A percentile compares a stretch with the other conserved stretches of the same genome.
Conservation (phyloP, 2,329 filamentous ascomycete genomes). For the Diaporthe sp. region DNA sequence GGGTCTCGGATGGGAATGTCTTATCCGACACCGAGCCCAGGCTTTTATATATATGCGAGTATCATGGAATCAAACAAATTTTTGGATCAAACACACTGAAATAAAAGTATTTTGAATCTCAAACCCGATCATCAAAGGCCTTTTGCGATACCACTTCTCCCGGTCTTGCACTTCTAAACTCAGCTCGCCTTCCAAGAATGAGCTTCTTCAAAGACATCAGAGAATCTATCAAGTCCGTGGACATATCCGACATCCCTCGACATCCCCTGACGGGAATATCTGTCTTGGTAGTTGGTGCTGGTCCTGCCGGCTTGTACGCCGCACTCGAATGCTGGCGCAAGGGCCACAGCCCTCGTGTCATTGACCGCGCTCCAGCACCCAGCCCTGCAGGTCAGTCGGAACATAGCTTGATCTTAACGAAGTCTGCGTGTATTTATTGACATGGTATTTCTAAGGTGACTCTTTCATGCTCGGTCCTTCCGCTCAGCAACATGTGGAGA, state of each 20-base stretch:
- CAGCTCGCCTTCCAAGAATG: not conserved
- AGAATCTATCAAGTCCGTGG: not conserved
- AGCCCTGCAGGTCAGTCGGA: constrained; percentile 29
- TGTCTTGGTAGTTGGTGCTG: constrained; percentile 38
- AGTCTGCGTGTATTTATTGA: not conserved
- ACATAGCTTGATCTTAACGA: fast-evolving
- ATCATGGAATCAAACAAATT: not conserved
- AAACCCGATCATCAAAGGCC: not conserved
- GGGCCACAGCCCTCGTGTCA: constrained; percentile 34
- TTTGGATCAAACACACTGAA: too few species aligned
- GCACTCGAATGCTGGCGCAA: constrained; percentile 41
- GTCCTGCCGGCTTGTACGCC: constrained; percentile 33
- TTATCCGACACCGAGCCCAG: constrained; percentile 15
- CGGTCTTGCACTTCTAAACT: not conserved
- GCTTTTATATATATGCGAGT: not conserved
- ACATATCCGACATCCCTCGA: not conserved
- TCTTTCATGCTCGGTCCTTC: constrained; percentile 41
- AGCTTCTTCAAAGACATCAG: constrained; percentile 22
- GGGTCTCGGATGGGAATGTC: not conserved
- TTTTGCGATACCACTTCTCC: not conserved
- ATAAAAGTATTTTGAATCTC: not conserved
- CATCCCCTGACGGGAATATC: constrained; percentile 31
- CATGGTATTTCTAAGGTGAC: constrained; percentile 40
- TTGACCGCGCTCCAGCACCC: constrained; percentile 23
- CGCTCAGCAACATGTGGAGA: constrained; percentile 39